Percentiles rank a stretch among this genome's conserved stretches.
phyloP scores from a whole-genome alignment of 129 eudicot species.

The Helichrysum umbraculigerum region DNA sequence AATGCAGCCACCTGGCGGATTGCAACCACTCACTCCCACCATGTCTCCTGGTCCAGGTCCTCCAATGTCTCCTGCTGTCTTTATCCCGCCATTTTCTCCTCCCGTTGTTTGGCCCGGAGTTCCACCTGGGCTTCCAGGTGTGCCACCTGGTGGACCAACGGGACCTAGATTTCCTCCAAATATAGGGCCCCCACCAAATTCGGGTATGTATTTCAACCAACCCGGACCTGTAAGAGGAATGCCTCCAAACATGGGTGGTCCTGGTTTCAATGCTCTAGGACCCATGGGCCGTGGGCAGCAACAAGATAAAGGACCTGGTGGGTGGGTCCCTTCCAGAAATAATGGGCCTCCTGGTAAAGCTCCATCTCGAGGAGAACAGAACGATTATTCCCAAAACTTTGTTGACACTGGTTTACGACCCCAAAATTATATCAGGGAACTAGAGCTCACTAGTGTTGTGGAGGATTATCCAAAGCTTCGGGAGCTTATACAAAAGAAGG shows the following conservation, averaged over 20 bases:
- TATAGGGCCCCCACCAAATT: slow-evolving; percentile 57
- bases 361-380: slow-evolving; percentile 98
- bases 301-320: slow-evolving; percentile 68
- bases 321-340: slow-evolving; percentile 71
- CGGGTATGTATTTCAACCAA: slow-evolving; percentile 68
- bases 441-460: slow-evolving; percentile 95
- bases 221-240: slow-evolving; percentile 75
- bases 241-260: slow-evolving; percentile 59
- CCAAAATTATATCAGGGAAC: slow-evolving; percentile 90
- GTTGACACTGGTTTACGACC: slow-evolving; percentile 99
- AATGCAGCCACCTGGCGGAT: slow-evolving; percentile 82
- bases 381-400: slow-evolving; percentile 97
- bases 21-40: slow-evolving; percentile 71
- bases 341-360: slow-evolving; percentile 88
- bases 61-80: slow-evolving; percentile 88
- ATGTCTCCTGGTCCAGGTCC: slow-evolving; percentile 96
- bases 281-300: slow-evolving; percentile 70
- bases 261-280: slow-evolving; percentile 52
- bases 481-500: slow-evolving; percentile 96
- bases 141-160: slow-evolving; percentile 68
- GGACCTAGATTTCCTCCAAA: slow-evolving; percentile 81
- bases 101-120: slow-evolving; percentile 96
- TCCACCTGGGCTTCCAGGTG: slow-evolving; percentile 71
- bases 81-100: slow-evolving; percentile 83
- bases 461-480: slow-evolving; percentile 98